phyloP scores from a whole-genome alignment of 192 early-diverging fungal genomes.

The Podochytrium sp. region DNA sequence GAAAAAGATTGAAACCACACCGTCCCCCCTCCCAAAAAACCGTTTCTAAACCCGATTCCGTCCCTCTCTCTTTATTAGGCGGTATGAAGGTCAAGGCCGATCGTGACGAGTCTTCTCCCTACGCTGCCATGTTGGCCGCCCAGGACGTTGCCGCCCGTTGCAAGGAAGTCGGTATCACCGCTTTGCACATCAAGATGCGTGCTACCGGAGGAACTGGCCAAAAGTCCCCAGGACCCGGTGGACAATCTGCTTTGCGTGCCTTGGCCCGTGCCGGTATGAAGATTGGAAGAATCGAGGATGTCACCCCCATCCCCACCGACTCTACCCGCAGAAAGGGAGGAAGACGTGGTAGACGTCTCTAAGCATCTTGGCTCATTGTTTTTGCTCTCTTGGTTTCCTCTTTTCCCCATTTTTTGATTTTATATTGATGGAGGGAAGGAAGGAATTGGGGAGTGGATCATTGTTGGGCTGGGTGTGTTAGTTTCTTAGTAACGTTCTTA shows the following conservation, averaged over 20 bases:
- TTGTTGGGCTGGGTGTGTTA: no score
- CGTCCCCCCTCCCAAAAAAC: constrained; percentile 16
- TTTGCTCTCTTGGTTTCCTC: no score
- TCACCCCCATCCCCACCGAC: constrained; percentile 98
- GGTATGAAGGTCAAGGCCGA: constrained; percentile 99
- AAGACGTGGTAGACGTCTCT: constrained; percentile 97
- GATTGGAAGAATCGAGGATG: constrained; percentile 99
- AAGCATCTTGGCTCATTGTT: constrained; percentile 11
- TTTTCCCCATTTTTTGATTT: no score
- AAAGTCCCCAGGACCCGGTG: constrained; percentile 98
- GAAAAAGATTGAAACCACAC: constrained; percentile 69
- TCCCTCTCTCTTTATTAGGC: constrained; percentile 59
- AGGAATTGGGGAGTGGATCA: no score
- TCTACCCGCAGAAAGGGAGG: constrained; percentile 98
- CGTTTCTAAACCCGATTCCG: constrained; percentile 6
- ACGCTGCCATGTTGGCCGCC: constrained; percentile 99
- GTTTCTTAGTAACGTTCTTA: no score
- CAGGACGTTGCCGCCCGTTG: constrained; percentile 98
- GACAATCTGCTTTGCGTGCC: constrained; percentile 96
- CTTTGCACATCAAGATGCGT: constrained; percentile 99
- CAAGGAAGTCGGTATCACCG: constrained; percentile 99
- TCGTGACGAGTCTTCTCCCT: constrained; percentile 99
- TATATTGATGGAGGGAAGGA: no score
- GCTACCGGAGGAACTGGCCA: constrained; percentile 98
- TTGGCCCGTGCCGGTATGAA: constrained; percentile 98